phyloP scores from a whole-genome alignment of 257 asterid species.

The Parsonsia alboflavescens region DNA sequence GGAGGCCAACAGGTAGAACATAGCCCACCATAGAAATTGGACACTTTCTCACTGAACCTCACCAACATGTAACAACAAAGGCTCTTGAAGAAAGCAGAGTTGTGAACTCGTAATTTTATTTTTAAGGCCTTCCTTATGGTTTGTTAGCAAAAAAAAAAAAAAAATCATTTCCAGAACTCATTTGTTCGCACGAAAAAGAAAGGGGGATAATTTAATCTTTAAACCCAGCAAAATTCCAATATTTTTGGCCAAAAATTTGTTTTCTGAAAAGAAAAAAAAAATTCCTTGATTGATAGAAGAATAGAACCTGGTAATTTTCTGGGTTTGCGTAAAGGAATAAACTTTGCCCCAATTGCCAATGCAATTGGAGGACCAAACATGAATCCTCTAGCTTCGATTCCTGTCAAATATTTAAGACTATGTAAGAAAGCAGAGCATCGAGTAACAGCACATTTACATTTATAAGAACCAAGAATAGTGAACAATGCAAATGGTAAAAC shows the following conservation, averaged over 20 bases:
- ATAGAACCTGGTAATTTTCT: slow-evolving; percentile 64
- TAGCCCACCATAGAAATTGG: neutral
- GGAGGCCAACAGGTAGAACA: neutral
- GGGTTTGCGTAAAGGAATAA: slow-evolving; percentile 63
- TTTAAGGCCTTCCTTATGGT: neutral
- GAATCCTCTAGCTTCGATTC: slow-evolving; percentile 88
- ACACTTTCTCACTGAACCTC: neutral
- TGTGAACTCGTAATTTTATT: neutral
- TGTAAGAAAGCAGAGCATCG: slow-evolving; percentile 2
- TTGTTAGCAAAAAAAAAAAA: too few species aligned
- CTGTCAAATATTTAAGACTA: slow-evolving; percentile 27
- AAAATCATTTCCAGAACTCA: neutral
- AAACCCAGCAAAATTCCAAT: neutral
- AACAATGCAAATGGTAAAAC: neutral
- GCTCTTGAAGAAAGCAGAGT: neutral
- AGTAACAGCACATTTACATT: neutral
- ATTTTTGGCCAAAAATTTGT: neutral
- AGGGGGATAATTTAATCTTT: neutral
- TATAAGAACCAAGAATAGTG: neutral
- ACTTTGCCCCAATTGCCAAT: slow-evolving; percentile 75
- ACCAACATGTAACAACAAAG: neutral
- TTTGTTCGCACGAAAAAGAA: neutral
- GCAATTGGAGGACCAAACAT: slow-evolving; percentile 77
- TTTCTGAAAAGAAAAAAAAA: neutral
- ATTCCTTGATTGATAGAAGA: neutral